These are phyloP conservation scores for Aureobasidium sp. DNA, from an alignment of 2,329 filamentous ascomycete genomes.

Conservation along the genomic window DNA sequence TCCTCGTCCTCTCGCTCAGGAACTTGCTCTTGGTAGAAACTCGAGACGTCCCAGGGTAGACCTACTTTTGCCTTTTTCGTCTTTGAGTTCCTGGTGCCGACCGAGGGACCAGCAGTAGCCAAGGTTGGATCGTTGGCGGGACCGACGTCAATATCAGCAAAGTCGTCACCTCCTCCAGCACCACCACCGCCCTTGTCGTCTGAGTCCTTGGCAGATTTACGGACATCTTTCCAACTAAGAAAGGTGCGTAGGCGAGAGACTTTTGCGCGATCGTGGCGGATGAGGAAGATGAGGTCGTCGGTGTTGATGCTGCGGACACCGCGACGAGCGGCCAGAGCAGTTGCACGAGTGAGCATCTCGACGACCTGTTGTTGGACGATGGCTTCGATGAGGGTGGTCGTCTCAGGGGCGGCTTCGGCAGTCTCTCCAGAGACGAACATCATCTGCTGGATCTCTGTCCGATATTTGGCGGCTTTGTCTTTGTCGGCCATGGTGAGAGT, in stretches of 20 bases:
- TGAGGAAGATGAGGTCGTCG: slow-evolving; percentile 91
- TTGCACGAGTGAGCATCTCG: slow-evolving; percentile 86
- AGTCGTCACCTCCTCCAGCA: slow-evolving; percentile 56
- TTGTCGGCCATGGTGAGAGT: slow-evolving; percentile 44
- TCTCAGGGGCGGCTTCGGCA: slow-evolving; percentile 81
- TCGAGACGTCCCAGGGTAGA: slow-evolving; percentile 89
- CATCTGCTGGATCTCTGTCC: slow-evolving; percentile 99
- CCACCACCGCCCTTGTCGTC: slow-evolving; percentile 86
- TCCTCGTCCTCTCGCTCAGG: slow-evolving; percentile 94
- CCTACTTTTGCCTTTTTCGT: slow-evolving; percentile 95
- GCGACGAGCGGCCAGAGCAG: slow-evolving; percentile 80
- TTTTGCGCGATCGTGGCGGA: slow-evolving; percentile 93
- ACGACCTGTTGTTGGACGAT: slow-evolving; percentile 98
- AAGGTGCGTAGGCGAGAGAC: slow-evolving; percentile 93
- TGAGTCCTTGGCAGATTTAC: slow-evolving; percentile 94
- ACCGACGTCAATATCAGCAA: slow-evolving; percentile 53
- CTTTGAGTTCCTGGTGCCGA: slow-evolving; percentile 47
- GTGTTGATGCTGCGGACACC: slow-evolving; percentile 86
- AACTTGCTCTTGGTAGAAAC: slow-evolving; percentile 82
- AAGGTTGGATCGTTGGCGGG: slow-evolving; percentile 58
- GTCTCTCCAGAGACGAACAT: slow-evolving; percentile 99
- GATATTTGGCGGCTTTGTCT: slow-evolving; percentile 76
- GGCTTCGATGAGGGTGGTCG: slow-evolving; percentile 90
- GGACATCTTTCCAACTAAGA: slow-evolving; percentile 96
- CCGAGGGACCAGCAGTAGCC: slow-evolving; percentile 52